Evolutionary conservation across 305 asterid species (phyloP).

Genomic region (Fraxinus greggii): DNA sequence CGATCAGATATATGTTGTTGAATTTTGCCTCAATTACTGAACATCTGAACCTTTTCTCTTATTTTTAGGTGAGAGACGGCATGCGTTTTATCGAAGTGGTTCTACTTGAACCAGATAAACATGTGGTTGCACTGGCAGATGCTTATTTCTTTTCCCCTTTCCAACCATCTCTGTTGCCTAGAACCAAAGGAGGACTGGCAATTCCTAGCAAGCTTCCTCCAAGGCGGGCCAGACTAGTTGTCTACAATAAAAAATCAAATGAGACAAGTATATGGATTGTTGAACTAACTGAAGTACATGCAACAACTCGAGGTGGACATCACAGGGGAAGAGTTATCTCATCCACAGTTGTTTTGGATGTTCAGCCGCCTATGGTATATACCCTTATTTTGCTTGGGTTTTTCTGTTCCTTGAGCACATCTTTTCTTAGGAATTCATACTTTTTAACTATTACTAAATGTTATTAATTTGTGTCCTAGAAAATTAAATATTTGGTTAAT

Average conservation of each 20-base stretch:
- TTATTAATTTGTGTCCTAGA: neutral
- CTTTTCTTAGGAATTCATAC: neutral
- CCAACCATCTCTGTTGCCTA: slow-evolving; percentile 78
- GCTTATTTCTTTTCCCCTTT: slow-evolving; percentile 98
- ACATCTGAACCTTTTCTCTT: neutral
- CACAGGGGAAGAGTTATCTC: slow-evolving; percentile 91
- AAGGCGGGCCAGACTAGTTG: slow-evolving; percentile 83
- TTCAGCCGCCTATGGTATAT: slow-evolving; percentile 95
- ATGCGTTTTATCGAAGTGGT: slow-evolving; percentile 93
- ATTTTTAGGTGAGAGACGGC: slow-evolving; percentile 84
- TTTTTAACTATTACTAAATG: neutral
- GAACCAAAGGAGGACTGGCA: slow-evolving; percentile 80
- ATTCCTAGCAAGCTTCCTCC: slow-evolving; percentile 91
- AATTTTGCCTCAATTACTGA: slow-evolving; percentile 4
- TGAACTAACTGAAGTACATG: slow-evolving; percentile 90
- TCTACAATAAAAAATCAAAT: slow-evolving; percentile 84
- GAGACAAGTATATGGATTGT: slow-evolving; percentile 95
- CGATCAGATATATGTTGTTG: neutral
- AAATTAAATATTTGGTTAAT: neutral
- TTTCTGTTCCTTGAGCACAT: neutral
- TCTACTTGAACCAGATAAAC: slow-evolving; percentile 86
- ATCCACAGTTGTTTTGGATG: slow-evolving; percentile 71
- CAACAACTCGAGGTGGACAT: slow-evolving; percentile 91
- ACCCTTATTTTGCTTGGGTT: neutral
- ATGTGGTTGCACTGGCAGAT: slow-evolving; percentile 84